phyloP scores from a whole-genome alignment of 208 protist species.

The Balamuthia mandrillaris region DNA sequence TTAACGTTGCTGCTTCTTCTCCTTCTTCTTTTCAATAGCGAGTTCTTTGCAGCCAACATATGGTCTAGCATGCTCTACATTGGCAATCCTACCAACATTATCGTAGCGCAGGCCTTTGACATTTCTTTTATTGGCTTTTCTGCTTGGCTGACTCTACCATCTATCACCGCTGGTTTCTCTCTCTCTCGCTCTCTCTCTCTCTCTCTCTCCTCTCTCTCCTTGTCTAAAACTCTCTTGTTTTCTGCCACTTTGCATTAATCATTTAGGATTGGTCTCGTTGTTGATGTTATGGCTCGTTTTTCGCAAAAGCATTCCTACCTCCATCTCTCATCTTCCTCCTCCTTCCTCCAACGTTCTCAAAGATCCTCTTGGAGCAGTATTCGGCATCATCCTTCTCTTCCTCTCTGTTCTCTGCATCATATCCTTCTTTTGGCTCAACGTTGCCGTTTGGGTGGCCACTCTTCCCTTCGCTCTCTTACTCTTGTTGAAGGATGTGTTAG shows the following conservation, averaged over 20 bases:
- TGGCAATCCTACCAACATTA: conserved; percentile 55
- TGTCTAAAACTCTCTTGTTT: conserved; percentile 3
- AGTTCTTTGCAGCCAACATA: conserved; percentile 56
- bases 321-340: conserved; percentile 20
- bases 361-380: not conserved
- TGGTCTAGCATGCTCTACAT: conserved; percentile 39
- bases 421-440: not conserved
- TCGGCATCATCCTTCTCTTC: not conserved
- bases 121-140: conserved; percentile 42
- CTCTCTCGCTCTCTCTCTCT: not conserved
- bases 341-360: not conserved
- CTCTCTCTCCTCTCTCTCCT: not conserved
- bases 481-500: too few species aligned
- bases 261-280: too few species aligned
- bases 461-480: not conserved
- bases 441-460: not conserved
- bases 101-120: conserved; percentile 35
- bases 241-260: too few species aligned
- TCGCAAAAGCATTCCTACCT: conserved; percentile 17
- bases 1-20: too few species aligned
- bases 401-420: not conserved
- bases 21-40: too few species aligned
- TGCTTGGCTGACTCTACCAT: conserved; percentile 40
- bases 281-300: too few species aligned
- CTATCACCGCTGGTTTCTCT: conserved; percentile 33